Evolutionary conservation across 441 rosid genomes (phyloP).

Genomic region (Manihot esculenta): DNA sequence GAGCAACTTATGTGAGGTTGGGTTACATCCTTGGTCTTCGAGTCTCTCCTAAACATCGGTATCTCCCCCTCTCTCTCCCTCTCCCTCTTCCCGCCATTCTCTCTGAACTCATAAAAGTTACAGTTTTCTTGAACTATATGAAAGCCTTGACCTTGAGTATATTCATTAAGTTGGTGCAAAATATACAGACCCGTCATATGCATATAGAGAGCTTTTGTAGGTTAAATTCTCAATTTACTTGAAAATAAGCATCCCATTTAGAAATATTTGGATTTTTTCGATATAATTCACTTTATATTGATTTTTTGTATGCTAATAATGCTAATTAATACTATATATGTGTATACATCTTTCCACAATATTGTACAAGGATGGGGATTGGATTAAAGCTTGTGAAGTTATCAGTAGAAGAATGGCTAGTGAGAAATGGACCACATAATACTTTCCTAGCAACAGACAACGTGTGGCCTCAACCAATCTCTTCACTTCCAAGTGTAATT

Average conservation of each 20-base stretch:
- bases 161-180: too few relatives aligned
- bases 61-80: constrained; percentile 5
- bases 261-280: too few relatives aligned
- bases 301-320: background rate
- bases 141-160: too few relatives aligned
- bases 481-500: constrained; percentile 47
- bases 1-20: constrained; percentile 35
- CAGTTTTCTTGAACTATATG: background rate
- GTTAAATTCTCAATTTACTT: too few relatives aligned
- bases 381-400: constrained; percentile 51
- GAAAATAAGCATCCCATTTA: too few relatives aligned
- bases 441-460: constrained; percentile 47
- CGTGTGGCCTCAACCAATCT: constrained; percentile 51
- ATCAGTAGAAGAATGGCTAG: constrained; percentile 55
- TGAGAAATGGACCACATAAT: constrained; percentile 45
- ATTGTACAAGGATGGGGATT: constrained; percentile 52
- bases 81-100: background rate
- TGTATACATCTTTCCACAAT: too few relatives aligned
- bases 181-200: too few relatives aligned
- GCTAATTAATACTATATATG: background rate
- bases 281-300: too few relatives aligned
- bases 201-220: too few relatives aligned
- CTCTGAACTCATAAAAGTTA: background rate
- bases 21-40: constrained; percentile 66
- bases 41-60: constrained; percentile 58